phyloP scores from a whole-genome alignment of 2,329 filamentous ascomycete genomes.

The Ophiostoma perfectum region DNA sequence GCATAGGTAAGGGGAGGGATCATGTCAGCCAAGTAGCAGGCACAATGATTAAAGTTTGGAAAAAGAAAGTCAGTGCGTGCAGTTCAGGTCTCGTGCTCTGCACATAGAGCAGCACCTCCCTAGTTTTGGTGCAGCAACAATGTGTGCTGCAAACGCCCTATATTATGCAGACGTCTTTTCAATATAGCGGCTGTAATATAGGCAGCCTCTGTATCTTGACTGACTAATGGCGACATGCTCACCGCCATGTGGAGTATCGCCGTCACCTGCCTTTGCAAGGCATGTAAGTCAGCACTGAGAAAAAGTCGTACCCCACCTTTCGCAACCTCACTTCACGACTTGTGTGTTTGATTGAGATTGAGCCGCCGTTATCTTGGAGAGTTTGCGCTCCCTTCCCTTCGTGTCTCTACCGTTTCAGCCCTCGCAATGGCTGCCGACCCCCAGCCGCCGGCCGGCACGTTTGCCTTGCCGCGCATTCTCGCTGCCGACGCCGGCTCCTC shows the following conservation, averaged over 20 bases:
- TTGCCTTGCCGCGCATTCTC: slow-evolving; percentile 50
- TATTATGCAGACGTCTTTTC: background rate
- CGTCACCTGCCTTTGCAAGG: background rate
- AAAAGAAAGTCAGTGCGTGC: slow-evolving; percentile 4
- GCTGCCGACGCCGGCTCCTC: slow-evolving; percentile 40
- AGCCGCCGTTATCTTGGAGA: too few species aligned
- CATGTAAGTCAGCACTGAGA: background rate
- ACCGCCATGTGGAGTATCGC: background rate
- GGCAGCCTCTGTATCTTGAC: background rate
- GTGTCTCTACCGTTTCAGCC: background rate
- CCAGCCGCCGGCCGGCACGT: slow-evolving; percentile 19
- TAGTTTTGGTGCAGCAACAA: background rate
- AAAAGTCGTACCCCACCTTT: slow-evolving; percentile 19
- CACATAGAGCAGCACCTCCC: too few species aligned
- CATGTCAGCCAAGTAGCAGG: background rate
- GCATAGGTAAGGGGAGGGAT: background rate
- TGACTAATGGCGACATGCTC: background rate
- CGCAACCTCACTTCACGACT: background rate
- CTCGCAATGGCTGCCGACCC: slow-evolving; percentile 2
- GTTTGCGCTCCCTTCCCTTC: background rate
- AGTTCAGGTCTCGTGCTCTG: too few species aligned
- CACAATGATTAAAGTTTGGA: background rate
- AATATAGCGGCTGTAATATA: background rate
- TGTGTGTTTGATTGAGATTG: too few species aligned
- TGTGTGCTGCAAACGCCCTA: background rate